Base-by-base conservation (phyloP, 164 flowering plant species). In the Magnolia changhungtana region DNA sequence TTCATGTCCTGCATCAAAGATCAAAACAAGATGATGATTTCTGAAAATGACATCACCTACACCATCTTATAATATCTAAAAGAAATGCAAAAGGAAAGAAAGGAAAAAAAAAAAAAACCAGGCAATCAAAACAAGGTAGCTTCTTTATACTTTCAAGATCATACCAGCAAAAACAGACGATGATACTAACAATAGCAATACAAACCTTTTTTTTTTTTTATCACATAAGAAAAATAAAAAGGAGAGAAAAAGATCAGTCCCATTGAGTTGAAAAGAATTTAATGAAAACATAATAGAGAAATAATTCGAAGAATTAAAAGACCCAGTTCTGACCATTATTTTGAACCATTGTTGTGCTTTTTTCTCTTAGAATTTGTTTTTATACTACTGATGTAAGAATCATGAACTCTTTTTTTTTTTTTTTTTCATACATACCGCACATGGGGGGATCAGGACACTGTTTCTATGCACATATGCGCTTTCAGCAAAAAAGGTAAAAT, bases 121-220 rank as follows among this genome's bases (percentile, higher is more conserved):
- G 37, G 37, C 37, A 74, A 84, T 76, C 73, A 80, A 77, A 88
- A 79, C 73, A 81, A 79, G 63, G 70, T 80, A 49, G 71, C 37
- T 74, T 73, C 78, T 55, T 71, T 77, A 75, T 75, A 81, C 81
- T 83, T 88, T 77, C 58, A 82, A 82, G 76, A 79, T 81, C 73
- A 73, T 75, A 81, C 73, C 76, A 82, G 74, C 75, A 78, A 66
- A 73, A 58, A 69, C 77, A 65, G 77, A 74, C 31, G 76, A 74
- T 78, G 77, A 73, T 64, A 79, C 75, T 11, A 21, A 65, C 31
- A 65, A 65, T 31, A 65, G 74, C 65, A 80, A 76, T 9, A 52
- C 71, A 31, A 24, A 76, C 37, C 74, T 81, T 82, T 83, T 68
- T 58, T 69, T 74, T 75, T 68, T 68, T 63, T 81, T 80, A 74